Evolutionary conservation across 257 asterid species (phyloP), one percentile per base, ranked within the genome.

Genomic region (Fraxinus cuspidata): DNA sequence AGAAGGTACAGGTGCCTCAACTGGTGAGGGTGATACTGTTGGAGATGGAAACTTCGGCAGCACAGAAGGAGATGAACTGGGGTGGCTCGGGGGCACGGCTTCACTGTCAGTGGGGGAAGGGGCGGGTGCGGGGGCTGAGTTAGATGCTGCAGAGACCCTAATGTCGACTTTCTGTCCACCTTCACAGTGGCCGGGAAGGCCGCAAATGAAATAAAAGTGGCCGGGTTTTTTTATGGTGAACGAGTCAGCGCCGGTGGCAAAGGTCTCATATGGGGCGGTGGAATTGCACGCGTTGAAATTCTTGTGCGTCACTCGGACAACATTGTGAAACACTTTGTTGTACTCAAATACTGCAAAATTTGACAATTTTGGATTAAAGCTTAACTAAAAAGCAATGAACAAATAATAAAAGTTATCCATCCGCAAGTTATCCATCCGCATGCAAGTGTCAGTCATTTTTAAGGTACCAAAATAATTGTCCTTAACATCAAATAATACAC

Each of bases 141-240:
- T 47, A 18, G 21, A 16, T 16, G 58, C 21, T 5, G 80, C 18
- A 0, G 38, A 70, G 2, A 87, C 90, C 29, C 97, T 85, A 2
- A 90, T 85, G 53, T 90, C 92, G 5, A 92, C 84, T 74, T 53
- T 89, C 73, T 84, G 94, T 0, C 96, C 93, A 3, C 75, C 68
- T 67, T 74, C 70, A 12, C 97, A 92, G 78, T 90, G 96, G 76
- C 79, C 84, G 5, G 85, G 85, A 0, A 81, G 0, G 53, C 87
- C 12, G 72, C 94, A 85, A 7, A 90, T 83, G 90, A 90, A 92
- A 75, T 82, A 90, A 71, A 64, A 89, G 78, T 92, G 97, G 35
- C 92, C 93, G 16, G 84, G 49, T 5, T 37, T 71, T 2, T 8
- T 74, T 0, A 90, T 70, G 2, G 76, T 73, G 83, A 92, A 89